Base-by-base conservation (phyloP, 306 rosid species). In the Calophaca sinica region DNA sequence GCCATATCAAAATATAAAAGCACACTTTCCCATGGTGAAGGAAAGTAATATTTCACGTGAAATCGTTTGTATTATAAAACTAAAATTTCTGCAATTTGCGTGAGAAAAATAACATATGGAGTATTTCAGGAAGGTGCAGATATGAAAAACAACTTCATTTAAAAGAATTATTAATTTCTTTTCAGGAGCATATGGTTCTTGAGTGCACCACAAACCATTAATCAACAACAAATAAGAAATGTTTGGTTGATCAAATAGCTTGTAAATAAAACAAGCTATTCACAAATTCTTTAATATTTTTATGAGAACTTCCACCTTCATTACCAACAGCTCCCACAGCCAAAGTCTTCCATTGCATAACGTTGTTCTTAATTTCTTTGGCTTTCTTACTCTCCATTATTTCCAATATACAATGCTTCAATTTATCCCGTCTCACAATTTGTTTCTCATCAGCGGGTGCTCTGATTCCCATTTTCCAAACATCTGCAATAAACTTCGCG, bases 401-500 rank as follows among this genome's bases (percentile, higher is more conserved):
- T 62, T 74, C 63, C 2, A 1, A 7, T 36, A 74, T 74, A 39
- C 79, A 74, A 7, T 36, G 14, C 14, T 49, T 62, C 3, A 74
- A 3, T 62, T 10, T 51, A 50, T 74, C 72, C 20, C 31, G 0
- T 11, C 42, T 41, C 52, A 74, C 72, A 10, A 62, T 2, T 12
- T 50, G 36, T 9, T 74, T 74, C 9, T 62, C 72, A 62, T 62
- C 79, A 11, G 62, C 0, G 1, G 63, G 71, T 20, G 52, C 71
- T 8, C 32, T 62, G 8, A 74, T 62, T 74, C 79, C 79, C 2
- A 51, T 48, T 32, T 74, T 74, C 79, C 79, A 74, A 35, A 74
- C 63, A 74, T 74, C 63, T 11, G 2, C 20, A 13, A 51, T 74
- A 38, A 15, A 15, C 14, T 74, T 74, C 0, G 79, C 62, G 3